These are phyloP conservation scores for Somion occarium DNA, from an alignment of 1,284 basidiomycete genomes.

Conservation along the genomic window DNA sequence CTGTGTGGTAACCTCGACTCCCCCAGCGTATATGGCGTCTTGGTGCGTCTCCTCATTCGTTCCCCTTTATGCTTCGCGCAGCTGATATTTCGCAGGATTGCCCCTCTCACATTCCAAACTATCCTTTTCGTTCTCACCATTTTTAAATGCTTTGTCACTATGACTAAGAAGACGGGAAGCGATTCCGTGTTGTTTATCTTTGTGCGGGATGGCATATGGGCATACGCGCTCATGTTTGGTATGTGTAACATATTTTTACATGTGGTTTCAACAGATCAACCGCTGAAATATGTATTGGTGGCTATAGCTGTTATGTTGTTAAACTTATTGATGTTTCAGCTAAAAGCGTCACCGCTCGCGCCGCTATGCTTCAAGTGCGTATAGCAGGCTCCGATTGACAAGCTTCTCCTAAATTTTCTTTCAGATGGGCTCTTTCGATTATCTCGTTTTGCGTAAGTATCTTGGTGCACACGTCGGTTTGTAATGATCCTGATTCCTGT, in stretches of 20 bases:
- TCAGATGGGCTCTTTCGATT: slow-evolving; percentile 13
- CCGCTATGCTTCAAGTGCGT: slow-evolving; percentile 2
- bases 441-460: slow-evolving; percentile 14
- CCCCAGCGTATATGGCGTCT: background rate
- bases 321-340: slow-evolving; percentile 13
- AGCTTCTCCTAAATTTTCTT: no score
- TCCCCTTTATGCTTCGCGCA: background rate
- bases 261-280: background rate
- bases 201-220: slow-evolving; percentile 36
- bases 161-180: slow-evolving; percentile 19
- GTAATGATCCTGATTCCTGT: background rate
- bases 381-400: no score
- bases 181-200: slow-evolving; percentile 29
- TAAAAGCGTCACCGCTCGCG: slow-evolving; percentile 6
- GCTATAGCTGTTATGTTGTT: slow-evolving; percentile 12
- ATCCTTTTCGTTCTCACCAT: slow-evolving; percentile 30
- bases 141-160: slow-evolving; percentile 24
- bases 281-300: background rate
- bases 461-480: background rate
- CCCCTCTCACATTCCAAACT: slow-evolving; percentile 28
- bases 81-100: background rate
- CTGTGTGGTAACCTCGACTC: background rate
- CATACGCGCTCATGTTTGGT: slow-evolving; percentile 29
- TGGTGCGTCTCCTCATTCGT: slow-evolving; percentile 7
- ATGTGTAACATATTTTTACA: slow-evolving; percentile 1